Conservation (phyloP, 352 stramenopile species). For the Globisporangium emineosum region DNA sequence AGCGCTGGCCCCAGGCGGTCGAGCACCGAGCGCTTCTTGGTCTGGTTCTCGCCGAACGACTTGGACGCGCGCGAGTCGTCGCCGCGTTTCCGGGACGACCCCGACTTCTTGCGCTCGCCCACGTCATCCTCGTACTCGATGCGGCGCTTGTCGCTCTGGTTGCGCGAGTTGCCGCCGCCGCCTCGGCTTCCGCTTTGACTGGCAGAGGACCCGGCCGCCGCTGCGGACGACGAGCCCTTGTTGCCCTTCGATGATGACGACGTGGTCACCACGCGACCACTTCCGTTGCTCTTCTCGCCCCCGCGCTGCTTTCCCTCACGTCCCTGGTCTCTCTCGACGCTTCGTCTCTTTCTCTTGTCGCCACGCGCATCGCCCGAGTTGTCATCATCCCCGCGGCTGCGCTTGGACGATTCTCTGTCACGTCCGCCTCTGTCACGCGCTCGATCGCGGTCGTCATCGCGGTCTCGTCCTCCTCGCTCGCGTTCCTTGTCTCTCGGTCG, state of each 20-base stretch:
- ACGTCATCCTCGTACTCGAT: constrained; percentile 56
- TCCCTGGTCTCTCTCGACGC: constrained; percentile 18
- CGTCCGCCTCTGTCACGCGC: constrained; percentile 23
- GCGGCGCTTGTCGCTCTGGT: constrained; percentile 39
- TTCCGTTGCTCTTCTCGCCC: constrained; percentile 26
- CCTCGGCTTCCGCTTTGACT: constrained; percentile 12
- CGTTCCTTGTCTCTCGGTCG: constrained; percentile 22
- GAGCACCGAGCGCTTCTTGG: constrained; percentile 83
- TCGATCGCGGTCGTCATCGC: constrained; percentile 30
- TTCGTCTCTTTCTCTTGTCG: constrained; percentile 28
- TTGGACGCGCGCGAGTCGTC: constrained; percentile 32
- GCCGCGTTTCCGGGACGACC: constrained; percentile 16
- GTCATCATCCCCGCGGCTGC: constrained; percentile 22
- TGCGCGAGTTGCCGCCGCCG: constrained; percentile 16
- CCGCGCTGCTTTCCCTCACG: constrained; percentile 26
- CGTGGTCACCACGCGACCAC: constrained; percentile 49
- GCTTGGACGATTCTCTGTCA: constrained; percentile 30
- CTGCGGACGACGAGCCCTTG: neutral
- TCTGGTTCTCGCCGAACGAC: constrained; percentile 47
- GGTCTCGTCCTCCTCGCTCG: constrained; percentile 20
- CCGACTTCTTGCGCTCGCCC: constrained; percentile 24
- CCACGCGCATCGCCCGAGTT: constrained; percentile 15
- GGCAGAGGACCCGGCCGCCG: constrained; percentile 1
- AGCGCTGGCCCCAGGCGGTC: constrained; percentile 77
- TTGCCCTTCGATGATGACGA: constrained; percentile 33